A percentile compares a stretch with the other conserved stretches of the same genome.
These are phyloP conservation scores for Epichloe bromicola DNA, from an alignment of 2,329 filamentous ascomycete genomes.

Conservation along the genomic window DNA sequence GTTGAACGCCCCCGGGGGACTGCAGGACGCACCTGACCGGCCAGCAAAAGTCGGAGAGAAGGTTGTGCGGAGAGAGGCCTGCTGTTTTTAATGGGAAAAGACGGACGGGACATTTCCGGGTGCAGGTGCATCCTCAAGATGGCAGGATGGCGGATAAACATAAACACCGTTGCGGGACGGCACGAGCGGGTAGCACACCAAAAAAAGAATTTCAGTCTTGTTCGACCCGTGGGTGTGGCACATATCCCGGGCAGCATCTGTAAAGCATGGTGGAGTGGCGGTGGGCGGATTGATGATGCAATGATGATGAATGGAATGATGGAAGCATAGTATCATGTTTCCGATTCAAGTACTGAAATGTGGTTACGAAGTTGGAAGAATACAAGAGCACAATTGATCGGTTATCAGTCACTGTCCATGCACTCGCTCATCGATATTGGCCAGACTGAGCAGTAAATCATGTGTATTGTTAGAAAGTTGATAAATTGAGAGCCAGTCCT, in stretches of 20 bases:
- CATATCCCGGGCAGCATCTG: neutral
- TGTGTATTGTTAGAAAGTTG: no score
- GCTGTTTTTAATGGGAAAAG: neutral
- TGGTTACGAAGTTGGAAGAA: neutral
- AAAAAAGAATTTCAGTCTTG: neutral
- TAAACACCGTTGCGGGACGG: neutral
- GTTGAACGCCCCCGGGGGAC: neutral
- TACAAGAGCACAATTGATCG: neutral
- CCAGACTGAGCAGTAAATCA: no score
- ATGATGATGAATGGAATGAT: neutral
- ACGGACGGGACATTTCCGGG: no score
- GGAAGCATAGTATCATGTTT: no score
- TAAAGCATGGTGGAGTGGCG: neutral
- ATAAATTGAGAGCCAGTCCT: no score
- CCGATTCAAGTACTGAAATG: no score
- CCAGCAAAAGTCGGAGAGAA: neutral
- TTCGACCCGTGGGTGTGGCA: neutral
- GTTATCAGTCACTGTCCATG: no score
- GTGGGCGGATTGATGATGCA: neutral
- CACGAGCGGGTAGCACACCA: neutral
- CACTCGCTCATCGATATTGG: neutral
- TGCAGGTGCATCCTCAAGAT: no score
- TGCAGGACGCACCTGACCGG: conserved; percentile 2
- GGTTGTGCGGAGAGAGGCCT: neutral
- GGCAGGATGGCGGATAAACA: neutral